Evolutionary conservation across 345 rosid species (phyloP).

Genomic region (Acer saccharum): DNA sequence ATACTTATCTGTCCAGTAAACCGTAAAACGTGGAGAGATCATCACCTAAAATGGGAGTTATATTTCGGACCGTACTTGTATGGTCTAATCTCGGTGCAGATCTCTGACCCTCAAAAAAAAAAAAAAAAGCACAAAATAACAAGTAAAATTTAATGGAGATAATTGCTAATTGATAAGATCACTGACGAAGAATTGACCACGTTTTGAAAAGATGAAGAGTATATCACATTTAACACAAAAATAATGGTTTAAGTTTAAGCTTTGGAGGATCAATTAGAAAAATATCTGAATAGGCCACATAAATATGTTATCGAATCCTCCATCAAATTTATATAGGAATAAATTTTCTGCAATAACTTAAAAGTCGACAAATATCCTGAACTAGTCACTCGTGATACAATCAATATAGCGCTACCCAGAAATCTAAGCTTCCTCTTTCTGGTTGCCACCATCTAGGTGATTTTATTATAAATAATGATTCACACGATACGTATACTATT

Average conservation of each 20-base stretch:
- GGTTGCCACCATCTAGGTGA: not conserved
- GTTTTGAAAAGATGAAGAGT: not conserved
- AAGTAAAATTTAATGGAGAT: not conserved
- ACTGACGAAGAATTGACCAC: no score
- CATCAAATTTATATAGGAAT: not conserved
- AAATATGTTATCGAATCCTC: not conserved
- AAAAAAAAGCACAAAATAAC: not conserved
- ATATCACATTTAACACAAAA: not conserved
- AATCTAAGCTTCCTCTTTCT: not conserved
- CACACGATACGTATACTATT: not conserved
- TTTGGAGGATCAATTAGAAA: not conserved
- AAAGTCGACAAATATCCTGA: not conserved
- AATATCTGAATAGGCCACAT: not conserved
- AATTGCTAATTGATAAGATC: not conserved
- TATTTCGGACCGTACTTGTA: no score
- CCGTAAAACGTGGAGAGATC: no score
- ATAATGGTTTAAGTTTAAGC: not conserved
- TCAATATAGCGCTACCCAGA: not conserved
- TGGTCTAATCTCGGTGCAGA: no score
- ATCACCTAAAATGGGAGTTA: no score
- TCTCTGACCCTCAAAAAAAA: not conserved
- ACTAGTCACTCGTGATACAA: not conserved
- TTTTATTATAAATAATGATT: slow-evolving; percentile 7
- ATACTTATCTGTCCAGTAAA: no score
- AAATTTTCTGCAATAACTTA: not conserved